A percentile compares a stretch with the other conserved stretches of the same genome.
phyloP scores from a whole-genome alignment of 208 protist species.

The Trypanosoma vivax region DNA sequence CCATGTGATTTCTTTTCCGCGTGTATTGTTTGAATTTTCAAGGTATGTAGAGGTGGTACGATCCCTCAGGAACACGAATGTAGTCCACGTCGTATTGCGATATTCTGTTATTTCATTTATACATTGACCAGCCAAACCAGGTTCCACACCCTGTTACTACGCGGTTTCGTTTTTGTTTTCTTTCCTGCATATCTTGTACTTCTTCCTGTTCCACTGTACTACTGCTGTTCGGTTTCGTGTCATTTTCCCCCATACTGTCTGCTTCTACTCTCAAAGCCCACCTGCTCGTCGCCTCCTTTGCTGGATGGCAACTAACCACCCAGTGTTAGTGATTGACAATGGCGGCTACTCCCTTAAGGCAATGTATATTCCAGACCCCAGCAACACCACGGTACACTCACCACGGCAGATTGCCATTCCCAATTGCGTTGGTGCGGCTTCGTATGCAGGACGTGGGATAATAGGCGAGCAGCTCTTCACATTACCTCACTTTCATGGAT shows the following conservation, averaged over 20 bases:
- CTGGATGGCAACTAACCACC: conserved; percentile 12
- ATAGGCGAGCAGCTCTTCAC: conserved; percentile 50
- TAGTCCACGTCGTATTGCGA: too few relatives aligned
- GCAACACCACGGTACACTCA: not conserved
- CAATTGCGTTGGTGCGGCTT: conserved; percentile 63
- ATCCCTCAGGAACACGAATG: too few relatives aligned
- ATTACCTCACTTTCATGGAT: conserved; percentile 71
- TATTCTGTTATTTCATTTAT: too few relatives aligned
- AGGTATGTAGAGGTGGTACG: too few relatives aligned
- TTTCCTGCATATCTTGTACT: conserved; percentile 2
- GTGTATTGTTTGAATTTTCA: too few relatives aligned
- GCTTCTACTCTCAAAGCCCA: conserved; percentile 7
- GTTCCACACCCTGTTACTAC: too few relatives aligned
- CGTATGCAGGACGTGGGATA: conserved; percentile 59
- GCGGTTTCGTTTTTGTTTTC: too few relatives aligned
- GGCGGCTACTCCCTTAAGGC: conserved; percentile 72
- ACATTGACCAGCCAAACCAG: too few relatives aligned
- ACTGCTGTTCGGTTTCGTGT: not conserved
- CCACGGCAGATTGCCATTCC: conserved; percentile 28
- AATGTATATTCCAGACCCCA: conserved; percentile 36
- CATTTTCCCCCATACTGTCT: conserved; percentile 4
- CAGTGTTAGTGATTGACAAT: conserved; percentile 71
- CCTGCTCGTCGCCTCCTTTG: conserved; percentile 3
- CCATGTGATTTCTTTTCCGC: too few relatives aligned
- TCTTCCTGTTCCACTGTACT: conserved; percentile 2